Base-by-base conservation (phyloP, 805 yeast genomes). In the Zygosaccharomyces siamensis region DNA sequence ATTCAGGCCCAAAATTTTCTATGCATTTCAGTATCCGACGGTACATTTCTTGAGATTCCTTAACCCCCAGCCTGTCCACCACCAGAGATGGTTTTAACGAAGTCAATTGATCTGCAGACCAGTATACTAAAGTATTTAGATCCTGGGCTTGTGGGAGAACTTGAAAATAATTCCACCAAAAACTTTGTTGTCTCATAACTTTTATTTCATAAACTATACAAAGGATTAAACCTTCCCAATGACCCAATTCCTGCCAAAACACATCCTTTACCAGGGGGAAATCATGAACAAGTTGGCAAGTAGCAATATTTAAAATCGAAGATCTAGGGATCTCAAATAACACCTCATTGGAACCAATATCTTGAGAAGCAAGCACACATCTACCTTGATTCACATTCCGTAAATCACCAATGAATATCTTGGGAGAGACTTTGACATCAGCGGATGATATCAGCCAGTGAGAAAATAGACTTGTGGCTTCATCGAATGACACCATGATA, bases 151-250 rank as follows among this genome's bases (percentile, higher is more conserved):
- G 61, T 0, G 98, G 98, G 36, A 92, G 71, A 0, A 90, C 79
- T 18, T 78, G 69, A 49, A 89, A 79, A 64, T 92, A 92, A 1
- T 80, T 75, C 45, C 62, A 64, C 95, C 97, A 92, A 28, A 67
- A 70, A 36, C 87, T 78, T 3, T 68, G 50, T 0, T 66, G 68
- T 3, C 74, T 73, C 30, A 75, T 57, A 43, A 72, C 70, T 37
- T 72, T 69, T 44, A 75, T 62, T 57, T 86, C 95, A 57, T 80
- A 83, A 43, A 83, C 69, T 54, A 92, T 71, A 14, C 83, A 74
- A 35, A 88, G 61, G 38, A 90, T 83, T 50, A 93, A 69, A 1
- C 84, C 79, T 48, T 86, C 85, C 98, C 98, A 92, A 40, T 82
- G 84, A 43, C 75, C 76, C 43, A 62, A 42, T 26, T 80, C 70